A percentile compares a stretch with the other conserved stretches of the same genome.
Conservation (phyloP, 257 asterid species). For the Nicotiana attenuata region DNA sequence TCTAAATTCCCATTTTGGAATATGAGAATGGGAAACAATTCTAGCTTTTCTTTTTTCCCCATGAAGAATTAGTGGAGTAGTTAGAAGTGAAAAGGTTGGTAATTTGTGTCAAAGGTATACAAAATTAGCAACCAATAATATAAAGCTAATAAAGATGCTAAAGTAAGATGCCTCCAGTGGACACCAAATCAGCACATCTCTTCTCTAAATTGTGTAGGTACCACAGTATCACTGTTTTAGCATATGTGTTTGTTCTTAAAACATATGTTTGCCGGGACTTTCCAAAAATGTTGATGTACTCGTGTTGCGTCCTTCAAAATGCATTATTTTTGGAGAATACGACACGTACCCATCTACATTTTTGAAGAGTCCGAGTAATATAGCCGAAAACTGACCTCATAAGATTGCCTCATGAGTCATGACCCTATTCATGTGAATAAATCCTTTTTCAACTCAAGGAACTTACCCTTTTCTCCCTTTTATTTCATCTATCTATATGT, state of each 20-base stretch:
- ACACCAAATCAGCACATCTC: not conserved
- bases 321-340: too few relatives aligned
- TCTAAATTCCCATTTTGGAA: too few relatives aligned
- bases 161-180: not conserved
- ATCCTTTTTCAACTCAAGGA: not conserved
- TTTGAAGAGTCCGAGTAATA: too few relatives aligned
- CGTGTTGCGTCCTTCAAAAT: too few relatives aligned
- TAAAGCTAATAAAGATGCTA: slow-evolving; percentile 1
- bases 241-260: not conserved
- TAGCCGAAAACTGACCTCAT: not conserved
- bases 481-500: not conserved
- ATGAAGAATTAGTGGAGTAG: not conserved
- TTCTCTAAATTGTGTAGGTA: not conserved
- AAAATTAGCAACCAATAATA: not conserved
- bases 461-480: not conserved
- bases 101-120: not conserved
- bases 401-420: not conserved
- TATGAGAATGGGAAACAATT: not conserved
- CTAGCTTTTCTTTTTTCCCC: not conserved
- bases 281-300: too few relatives aligned
- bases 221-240: not conserved
- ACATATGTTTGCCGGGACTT: too few relatives aligned
- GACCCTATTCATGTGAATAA: not conserved
- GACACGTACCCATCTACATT: too few relatives aligned
- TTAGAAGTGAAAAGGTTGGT: not conserved